Evolutionary conservation across 208 protist genomes (phyloP), one percentile per base, ranked within the genome.

Genomic region (Leishmania lainsoni): DNA sequence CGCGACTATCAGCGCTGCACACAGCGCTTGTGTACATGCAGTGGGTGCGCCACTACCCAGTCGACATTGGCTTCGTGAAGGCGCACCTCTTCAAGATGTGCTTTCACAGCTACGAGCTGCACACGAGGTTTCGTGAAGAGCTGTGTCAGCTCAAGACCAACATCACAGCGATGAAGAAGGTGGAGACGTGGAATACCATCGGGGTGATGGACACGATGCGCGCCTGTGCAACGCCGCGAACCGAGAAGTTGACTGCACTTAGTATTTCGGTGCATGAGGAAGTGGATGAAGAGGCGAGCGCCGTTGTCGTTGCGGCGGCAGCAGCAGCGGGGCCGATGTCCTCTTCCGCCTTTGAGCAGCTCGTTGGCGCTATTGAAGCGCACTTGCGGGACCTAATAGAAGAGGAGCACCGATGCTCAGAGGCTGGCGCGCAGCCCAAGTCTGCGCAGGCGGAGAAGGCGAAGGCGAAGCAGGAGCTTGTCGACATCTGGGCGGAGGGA

Each of bases 61-160:
- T 94, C 20, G 88, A 94, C 72, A 74, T 93, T 0, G 89, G 86
- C 56, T 93, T 95, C n/a, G 89, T 93, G 9, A 98, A 98, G 89
- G 87, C 91, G 42, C 95, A 98, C 78, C 81, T 98, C 16, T 98
- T 96, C 81, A 98, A 98, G 78, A 95, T 98, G 84, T 87, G 92
- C 61, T 92, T 93, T 72, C 95, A 98, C 87, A 94, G 86, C 80
- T 95, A 94, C 70, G 91, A 93, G 76, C 78, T 92, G 76, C 90
- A 93, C 81, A 70, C 79, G 20, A 72, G 29, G 8, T 87, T 90
- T 49, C 90, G 92, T 26, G 87, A 93, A 4, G 65, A 73, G 73
- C 63, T 96, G 39, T 81, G 76, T 1, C 78, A 81, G 17, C 89
- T 92, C 49, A 86, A 85, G 54, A 86, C 79, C 0, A 84, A 51